Evolutionary conservation across 164 flowering plant genomes (phyloP), one percentile per base, ranked within the genome.

Genomic region (Dillenia suffruticosa): DNA sequence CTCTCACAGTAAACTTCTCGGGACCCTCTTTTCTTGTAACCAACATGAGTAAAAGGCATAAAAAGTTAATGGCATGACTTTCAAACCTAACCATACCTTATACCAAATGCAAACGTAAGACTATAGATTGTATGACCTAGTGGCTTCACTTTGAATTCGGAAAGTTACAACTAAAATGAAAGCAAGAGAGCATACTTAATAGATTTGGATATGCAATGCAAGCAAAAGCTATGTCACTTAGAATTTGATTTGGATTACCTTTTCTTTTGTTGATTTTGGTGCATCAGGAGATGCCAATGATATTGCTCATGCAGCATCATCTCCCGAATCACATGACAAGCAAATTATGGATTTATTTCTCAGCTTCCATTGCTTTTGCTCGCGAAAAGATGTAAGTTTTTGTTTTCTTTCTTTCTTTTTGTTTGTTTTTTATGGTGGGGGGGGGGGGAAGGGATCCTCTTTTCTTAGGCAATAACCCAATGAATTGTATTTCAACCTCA

Each of bases 341-440:
- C 75, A 68, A 56, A 54, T 67, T 51, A 82, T 51, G 73, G 84
- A 82, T 0, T 12, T 77, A 45, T 74, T 84, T 62, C 84, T 72
- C 51, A 75, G 84, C 9, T 79, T 82, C 43, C 83, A 83, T 0
- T 79, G 84, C 57, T 81, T 72, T 47, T 82, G 89, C 49, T 45
- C 70, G 1, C 71, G 70, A 32, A 77, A 88, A 77, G 90, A 85
- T 46, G 94, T 85, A 74, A 2, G 83, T 70, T 54, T 15, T 51
- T n/a, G 0, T 12, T 12, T 58, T 56, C 15, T 48, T 16, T 46
- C n/a, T n/a, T n/a, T 47, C 56, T 44, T 11, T 5, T 51, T 43
- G 1, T 14, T 2, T 26, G 49, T 49, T 15, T 17, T n/a, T 26
- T 49, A 2, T 61, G 45, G 12, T 19, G 40, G 43, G 13, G 26